Evolutionary conservation across 495 filamentous ascomycete species (phyloP).

Genomic region (Penicillium pancosmium): DNA sequence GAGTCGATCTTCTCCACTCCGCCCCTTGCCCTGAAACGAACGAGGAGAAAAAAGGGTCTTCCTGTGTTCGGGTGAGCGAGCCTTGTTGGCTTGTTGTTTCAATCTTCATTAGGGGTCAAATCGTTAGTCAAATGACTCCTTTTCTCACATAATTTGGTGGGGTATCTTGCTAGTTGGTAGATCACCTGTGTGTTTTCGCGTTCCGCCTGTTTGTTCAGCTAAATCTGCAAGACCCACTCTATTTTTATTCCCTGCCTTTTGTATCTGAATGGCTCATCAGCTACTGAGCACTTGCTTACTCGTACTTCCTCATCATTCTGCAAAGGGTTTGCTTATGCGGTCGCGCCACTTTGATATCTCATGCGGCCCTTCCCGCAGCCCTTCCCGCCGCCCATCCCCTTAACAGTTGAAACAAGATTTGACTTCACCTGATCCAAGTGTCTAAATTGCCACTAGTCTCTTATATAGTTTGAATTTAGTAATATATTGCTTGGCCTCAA

Average conservation of each 20-base stretch:
- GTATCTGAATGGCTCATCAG: neutral
- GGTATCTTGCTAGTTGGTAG: neutral
- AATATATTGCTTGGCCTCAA: neutral
- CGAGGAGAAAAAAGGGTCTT: constrained; percentile 2
- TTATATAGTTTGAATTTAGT: neutral
- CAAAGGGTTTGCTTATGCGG: neutral
- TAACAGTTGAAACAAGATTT: neutral
- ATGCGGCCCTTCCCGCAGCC: neutral
- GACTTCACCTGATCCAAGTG: neutral
- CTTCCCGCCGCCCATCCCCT: neutral
- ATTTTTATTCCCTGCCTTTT: neutral
- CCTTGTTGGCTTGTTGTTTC: neutral
- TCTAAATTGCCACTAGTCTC: neutral
- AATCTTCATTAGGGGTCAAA: neutral
- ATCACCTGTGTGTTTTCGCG: neutral
- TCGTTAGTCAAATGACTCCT: neutral
- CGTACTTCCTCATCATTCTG: neutral
- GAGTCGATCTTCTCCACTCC: constrained; percentile 1
- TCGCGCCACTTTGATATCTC: constrained; percentile 4
- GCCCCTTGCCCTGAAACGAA: constrained; percentile 2
- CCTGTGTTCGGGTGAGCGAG: neutral
- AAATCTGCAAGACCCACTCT: neutral
- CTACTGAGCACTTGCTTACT: neutral
- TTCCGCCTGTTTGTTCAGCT: neutral
- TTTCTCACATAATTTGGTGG: neutral